Base-by-base conservation (phyloP, 148 eudicot genomes). In the Silene latifolia region DNA sequence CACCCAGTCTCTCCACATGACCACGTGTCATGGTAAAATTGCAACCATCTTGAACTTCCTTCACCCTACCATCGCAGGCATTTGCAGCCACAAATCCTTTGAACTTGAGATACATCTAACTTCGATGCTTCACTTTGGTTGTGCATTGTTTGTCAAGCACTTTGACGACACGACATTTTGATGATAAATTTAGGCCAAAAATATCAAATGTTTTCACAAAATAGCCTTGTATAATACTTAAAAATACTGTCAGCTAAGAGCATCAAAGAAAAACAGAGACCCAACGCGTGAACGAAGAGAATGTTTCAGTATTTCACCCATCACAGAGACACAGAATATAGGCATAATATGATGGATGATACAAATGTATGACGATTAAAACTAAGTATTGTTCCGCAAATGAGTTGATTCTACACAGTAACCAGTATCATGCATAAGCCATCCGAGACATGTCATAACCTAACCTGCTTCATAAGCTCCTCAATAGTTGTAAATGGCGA, bases 401-500 rank as follows among this genome's bases (percentile, higher is more conserved):
- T 51, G 56, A 51, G 12, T 51, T 9, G 11, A 51, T 51, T 51
- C 56, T 13, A 51, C 56, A 51, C 56, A 51, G 56, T 11, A 46
- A 67, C 11, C 71, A 67, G 56, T 8, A 44, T 44, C 71, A 19
- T 48, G 13, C 14, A 51, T 20, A 69, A 35, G 32, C 44, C 57
- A 44, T 15, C 12, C n/a, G 63, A 63, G 66, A 71, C 15, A 25
- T 15, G 9, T 18, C 46, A n/a, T 29, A 65, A 73, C 56, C 86
- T 66, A 77, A 93, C 98, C 83, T 90, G 98, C 76, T 91, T 81
- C 82, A 88, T 80, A 76, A 93, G 93, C 80, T 87, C 90, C 24
- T 65, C 80, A 72, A 85, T 86, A 58, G 88, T 84, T 63, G 93
- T 80, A 86, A 75, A 85, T 75, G 98, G 96, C 60, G 98, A 93